Percentiles rank a stretch among this genome's conserved stretches.
phyloP scores from a whole-genome alignment of 2,329 filamentous ascomycete genomes.

The Fusarium newnesense region DNA sequence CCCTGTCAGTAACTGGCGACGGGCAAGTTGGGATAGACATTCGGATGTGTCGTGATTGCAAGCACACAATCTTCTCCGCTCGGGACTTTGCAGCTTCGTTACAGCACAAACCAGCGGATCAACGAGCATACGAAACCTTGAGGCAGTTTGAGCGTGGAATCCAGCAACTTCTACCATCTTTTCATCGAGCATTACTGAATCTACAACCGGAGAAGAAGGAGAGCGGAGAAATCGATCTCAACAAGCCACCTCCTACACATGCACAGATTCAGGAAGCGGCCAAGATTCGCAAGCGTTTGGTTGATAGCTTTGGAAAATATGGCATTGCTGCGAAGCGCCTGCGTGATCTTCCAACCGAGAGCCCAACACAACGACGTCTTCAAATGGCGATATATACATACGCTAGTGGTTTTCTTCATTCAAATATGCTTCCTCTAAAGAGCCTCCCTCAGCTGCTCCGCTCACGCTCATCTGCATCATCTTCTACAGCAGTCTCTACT shows the following conservation, averaged over 20 bases:
- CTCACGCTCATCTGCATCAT: constrained; percentile 52
- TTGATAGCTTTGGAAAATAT: constrained; percentile 90
- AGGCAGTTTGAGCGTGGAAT: constrained; percentile 91
- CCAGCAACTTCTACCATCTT: constrained; percentile 80
- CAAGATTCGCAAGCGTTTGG: constrained; percentile 88
- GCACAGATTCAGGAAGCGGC: constrained; percentile 85
- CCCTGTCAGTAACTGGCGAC: constrained; percentile 38
- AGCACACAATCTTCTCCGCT: constrained; percentile 67
- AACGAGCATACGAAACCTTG: constrained; percentile 84
- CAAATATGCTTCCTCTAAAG: constrained; percentile 91
- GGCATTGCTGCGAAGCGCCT: constrained; percentile 83
- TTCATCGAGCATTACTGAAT: constrained; percentile 79
- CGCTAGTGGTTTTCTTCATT: constrained; percentile 83
- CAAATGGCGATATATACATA: constrained; percentile 86
- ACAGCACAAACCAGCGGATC: constrained; percentile 74
- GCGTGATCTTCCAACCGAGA: constrained; percentile 79
- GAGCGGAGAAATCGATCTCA: constrained; percentile 50
- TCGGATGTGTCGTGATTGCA: constrained; percentile 93
- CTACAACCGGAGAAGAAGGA: constrained; percentile 68
- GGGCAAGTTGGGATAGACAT: constrained; percentile 78
- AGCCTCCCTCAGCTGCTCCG: constrained; percentile 74
- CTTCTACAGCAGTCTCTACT: constrained; percentile 39
- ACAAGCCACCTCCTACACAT: constrained; percentile 60
- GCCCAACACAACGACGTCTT: constrained; percentile 75
- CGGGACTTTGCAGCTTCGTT: constrained; percentile 81